Evolutionary conservation across 108 stramenopile genomes (phyloP), one percentile per base, ranked within the genome.

Genomic region (Skeletonema grethae): DNA sequence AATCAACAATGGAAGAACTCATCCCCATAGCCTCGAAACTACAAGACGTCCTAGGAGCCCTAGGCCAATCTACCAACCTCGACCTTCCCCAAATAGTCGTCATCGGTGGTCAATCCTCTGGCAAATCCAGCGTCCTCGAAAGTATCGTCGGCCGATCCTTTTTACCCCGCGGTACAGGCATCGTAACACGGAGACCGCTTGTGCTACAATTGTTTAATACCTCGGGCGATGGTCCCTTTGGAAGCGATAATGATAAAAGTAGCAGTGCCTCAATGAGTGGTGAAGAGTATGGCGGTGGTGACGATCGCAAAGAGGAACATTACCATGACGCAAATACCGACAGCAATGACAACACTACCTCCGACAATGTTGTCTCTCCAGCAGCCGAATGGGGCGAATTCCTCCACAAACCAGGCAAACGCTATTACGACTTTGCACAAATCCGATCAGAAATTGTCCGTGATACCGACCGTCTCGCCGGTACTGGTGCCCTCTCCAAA

Each of bases 81-180:
- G 98, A 98, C 75, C 86, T 99, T n/a, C 99, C 99, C 46, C 99
- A 99, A 73, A 99, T 99, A 64, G 97, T 97, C 15, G 98, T 97
- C 43, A 87, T 88, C 48, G 97, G 97, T 24, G 95, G 94, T 20
- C 99, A 99, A 84, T 97, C 96, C 25, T 88, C 88, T 5, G 99
- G 99, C 12, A 99, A 99, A 75, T 95, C 94, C 36, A 91, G 89
- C 70, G 99, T 99, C 24, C 82, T 99, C 34, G 99, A 99, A 73
- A 92, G 91, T 48, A 85, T 99, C 30, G 97, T 96, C 4, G 96
- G 96, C 20, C 81, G 91, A 8, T 85, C 84, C 67, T 99, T 99
- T 72, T 84, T 99, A 56, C 99, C 99, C 15, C 90, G 99, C 5
- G 98, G 98, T 28, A 88, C 94, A 15, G 99, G 99, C 36, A 98